Percentiles rank a stretch among this genome's conserved stretches.
These are phyloP conservation scores for Vaccinium corymbosum DNA, from an alignment of 148 eudicot species.

Conservation along the genomic window DNA sequence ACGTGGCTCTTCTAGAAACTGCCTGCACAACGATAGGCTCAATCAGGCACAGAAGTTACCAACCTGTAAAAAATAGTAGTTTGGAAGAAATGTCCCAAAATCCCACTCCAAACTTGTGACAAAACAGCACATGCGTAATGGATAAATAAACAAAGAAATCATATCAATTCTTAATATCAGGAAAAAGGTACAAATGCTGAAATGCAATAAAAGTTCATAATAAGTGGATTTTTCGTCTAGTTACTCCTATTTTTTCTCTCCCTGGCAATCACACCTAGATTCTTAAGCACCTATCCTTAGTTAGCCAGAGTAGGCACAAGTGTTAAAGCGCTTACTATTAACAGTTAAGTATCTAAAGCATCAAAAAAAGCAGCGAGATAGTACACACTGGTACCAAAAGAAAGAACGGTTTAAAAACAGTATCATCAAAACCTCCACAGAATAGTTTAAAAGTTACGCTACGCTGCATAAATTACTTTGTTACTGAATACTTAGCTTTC, in stretches of 20 bases:
- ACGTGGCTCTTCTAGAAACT: slow-evolving; percentile 76
- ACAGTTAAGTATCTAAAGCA: neutral
- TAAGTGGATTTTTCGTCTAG: neutral
- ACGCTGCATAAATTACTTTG: neutral
- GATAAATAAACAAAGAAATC: neutral
- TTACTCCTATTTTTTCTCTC: neutral
- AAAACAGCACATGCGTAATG: neutral
- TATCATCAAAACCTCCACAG: neutral
- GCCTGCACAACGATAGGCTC: slow-evolving; percentile 43
- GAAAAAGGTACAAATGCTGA: neutral
- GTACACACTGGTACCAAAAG: neutral
- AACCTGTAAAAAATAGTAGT: neutral
- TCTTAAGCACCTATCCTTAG: neutral
- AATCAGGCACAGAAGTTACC: slow-evolving; percentile 12
- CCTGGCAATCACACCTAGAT: neutral
- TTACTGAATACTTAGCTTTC: neutral
- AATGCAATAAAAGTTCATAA: neutral
- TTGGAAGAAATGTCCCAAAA: slow-evolving; percentile 4
- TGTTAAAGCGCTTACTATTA: neutral
- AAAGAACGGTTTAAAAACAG: neutral
- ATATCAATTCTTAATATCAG: neutral
- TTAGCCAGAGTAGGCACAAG: neutral
- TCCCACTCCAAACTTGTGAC: neutral
- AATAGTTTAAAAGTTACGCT: neutral
- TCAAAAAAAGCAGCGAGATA: neutral